These are phyloP conservation scores for Peronospora belbahrii DNA, from an alignment of 352 stramenopile genomes.

Conservation along the genomic window DNA sequence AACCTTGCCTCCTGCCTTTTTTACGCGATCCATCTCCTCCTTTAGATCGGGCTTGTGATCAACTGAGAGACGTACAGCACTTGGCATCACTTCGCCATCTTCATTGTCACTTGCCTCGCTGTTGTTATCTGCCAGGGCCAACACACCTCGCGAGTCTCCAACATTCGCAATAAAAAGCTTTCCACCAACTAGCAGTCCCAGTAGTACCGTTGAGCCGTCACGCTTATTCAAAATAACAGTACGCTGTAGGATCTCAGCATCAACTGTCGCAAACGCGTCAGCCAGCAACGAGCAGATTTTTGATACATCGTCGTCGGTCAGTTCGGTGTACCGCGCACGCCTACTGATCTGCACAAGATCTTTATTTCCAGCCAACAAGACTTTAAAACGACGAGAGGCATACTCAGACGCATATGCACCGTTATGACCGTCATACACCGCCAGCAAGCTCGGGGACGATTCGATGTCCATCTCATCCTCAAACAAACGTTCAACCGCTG, in stretches of 20 bases:
- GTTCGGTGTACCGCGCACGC: constrained; percentile 19
- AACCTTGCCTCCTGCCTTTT: constrained; percentile 64
- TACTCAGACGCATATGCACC: constrained; percentile 62
- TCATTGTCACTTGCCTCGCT: constrained; percentile 13
- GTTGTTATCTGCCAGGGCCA: constrained; percentile 27
- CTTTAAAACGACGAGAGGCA: constrained; percentile 46
- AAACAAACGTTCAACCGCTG: constrained; percentile 52
- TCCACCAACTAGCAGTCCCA: constrained; percentile 57
- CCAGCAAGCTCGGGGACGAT: constrained; percentile 46
- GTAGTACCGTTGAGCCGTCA: constrained; percentile 65
- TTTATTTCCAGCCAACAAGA: constrained; percentile 42
- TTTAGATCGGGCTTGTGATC: constrained; percentile 73
- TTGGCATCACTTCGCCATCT: constrained; percentile 8
- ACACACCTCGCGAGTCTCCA: constrained; percentile 65
- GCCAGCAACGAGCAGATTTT: constrained; percentile 42
- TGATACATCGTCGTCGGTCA: constrained; percentile 42
- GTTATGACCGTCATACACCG: constrained; percentile 74
- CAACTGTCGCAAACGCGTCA: constrained; percentile 49
- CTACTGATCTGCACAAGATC: constrained; percentile 42
- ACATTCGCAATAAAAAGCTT: constrained; percentile 77
- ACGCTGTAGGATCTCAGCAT: constrained; percentile 63
- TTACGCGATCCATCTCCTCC: constrained; percentile 49
- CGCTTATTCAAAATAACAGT: constrained; percentile 64
- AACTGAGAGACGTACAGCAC: constrained; percentile 52
- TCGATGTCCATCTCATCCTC: constrained; percentile 34